Conservation (phyloP, 164 flowering plant genomes). For the Buxus sempervirens region DNA sequence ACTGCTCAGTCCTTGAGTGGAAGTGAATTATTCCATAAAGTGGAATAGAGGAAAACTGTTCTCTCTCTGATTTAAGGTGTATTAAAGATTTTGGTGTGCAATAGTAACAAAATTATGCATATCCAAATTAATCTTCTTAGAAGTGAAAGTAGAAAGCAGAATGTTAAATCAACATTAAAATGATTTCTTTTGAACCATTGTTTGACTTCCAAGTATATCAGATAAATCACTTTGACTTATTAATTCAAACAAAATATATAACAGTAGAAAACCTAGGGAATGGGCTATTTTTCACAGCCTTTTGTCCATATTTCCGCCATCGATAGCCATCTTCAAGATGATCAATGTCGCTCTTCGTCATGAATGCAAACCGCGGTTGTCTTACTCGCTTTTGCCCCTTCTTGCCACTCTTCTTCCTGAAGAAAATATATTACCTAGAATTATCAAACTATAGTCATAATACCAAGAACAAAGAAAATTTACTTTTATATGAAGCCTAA, state of each 20-base stretch:
- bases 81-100: background rate
- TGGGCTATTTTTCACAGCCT: conserved; percentile 89
- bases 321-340: conserved; percentile 91
- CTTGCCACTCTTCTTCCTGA: conserved; percentile 48
- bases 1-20: background rate
- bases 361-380: conserved; percentile 78
- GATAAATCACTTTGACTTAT: no score
- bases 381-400: conserved; percentile 62
- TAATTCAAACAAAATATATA: no score
- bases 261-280: conserved; percentile 59
- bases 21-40: background rate
- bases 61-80: no score
- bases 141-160: background rate
- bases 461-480: background rate
- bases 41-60: background rate
- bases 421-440: conserved; percentile 25
- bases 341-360: conserved; percentile 87
- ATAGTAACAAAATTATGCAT: background rate
- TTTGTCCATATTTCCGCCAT: conserved; percentile 98
- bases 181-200: background rate
- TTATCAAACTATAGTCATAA: conserved; percentile 15
- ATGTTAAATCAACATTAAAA: background rate
- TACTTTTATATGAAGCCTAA: no score
- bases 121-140: background rate
- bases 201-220: background rate